A percentile compares a stretch with the other conserved stretches of the same genome.
Evolutionary conservation across 345 rosid species (phyloP).

Genomic region (Hibiscus mutabilis): DNA sequence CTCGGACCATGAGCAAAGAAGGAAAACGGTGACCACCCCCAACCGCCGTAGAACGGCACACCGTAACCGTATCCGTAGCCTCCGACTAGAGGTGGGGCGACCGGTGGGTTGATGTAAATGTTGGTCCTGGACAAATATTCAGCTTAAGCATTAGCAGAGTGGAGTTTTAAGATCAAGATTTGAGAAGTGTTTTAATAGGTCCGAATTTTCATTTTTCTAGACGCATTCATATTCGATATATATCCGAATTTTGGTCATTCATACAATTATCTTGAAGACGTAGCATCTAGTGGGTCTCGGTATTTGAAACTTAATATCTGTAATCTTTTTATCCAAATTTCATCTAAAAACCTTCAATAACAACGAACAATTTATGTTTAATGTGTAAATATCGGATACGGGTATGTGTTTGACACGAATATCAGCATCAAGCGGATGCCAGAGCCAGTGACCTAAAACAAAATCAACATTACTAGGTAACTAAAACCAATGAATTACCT

Average conservation of each 20-base stretch:
- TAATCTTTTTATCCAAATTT: too few species aligned
- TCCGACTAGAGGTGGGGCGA: conserved; percentile 82
- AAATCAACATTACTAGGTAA: neutral
- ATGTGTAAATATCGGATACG: too few species aligned
- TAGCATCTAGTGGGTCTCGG: too few species aligned
- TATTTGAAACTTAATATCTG: too few species aligned
- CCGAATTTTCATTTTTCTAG: too few species aligned
- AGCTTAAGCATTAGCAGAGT: neutral
- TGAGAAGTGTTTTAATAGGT: too few species aligned
- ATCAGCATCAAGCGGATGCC: neutral
- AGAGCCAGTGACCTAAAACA: neutral
- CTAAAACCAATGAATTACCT: conserved; percentile 36
- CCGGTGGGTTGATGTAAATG: conserved; percentile 76
- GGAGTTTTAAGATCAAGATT: too few species aligned
- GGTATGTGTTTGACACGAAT: too few species aligned
- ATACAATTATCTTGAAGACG: too few species aligned
- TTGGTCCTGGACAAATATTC: conserved; percentile 52
- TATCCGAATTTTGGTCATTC: too few species aligned
- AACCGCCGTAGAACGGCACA: conserved; percentile 70
- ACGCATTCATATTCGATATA: too few species aligned
- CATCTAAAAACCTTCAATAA: too few species aligned
- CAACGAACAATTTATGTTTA: neutral
- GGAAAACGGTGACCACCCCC: conserved; percentile 96
- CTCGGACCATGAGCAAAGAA: conserved; percentile 79
- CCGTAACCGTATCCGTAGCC: conserved; percentile 83